Conservation (phyloP, 345 rosid genomes). For the Triadica sebifera region DNA sequence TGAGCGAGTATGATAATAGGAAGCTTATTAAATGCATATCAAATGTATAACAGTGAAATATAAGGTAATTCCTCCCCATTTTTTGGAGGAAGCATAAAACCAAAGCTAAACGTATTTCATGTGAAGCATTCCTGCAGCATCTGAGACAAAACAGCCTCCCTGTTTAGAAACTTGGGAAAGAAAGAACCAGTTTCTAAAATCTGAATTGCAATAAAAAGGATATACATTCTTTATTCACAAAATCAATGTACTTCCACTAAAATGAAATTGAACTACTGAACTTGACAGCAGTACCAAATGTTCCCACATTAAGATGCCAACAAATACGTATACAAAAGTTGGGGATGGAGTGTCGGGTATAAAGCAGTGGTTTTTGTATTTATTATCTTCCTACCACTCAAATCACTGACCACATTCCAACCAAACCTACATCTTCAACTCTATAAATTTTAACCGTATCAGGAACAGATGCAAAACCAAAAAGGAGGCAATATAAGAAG, state of each 20-base stretch:
- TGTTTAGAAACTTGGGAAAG: background rate
- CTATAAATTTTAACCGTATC: background rate
- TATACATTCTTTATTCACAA: background rate
- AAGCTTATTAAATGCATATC: background rate
- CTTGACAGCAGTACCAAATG: background rate
- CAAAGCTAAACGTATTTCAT: background rate
- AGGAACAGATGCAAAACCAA: background rate
- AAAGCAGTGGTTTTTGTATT: background rate
- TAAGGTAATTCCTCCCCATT: background rate
- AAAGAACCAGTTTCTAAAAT: background rate
- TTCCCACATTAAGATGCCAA: background rate
- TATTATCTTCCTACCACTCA: background rate
- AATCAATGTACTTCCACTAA: background rate
- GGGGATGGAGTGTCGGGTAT: background rate
- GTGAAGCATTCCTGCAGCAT: background rate
- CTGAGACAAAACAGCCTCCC: background rate
- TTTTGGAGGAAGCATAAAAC: background rate
- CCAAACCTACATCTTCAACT: background rate
- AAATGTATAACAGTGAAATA: background rate
- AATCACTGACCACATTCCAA: background rate
- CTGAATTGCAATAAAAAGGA: background rate
- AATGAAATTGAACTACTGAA: background rate
- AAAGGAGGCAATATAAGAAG: background rate
- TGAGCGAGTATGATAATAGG: background rate
- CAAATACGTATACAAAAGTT: background rate